phyloP scores from a whole-genome alignment of 1,284 basidiomycete species.

The Ceratobasidium sp. region DNA sequence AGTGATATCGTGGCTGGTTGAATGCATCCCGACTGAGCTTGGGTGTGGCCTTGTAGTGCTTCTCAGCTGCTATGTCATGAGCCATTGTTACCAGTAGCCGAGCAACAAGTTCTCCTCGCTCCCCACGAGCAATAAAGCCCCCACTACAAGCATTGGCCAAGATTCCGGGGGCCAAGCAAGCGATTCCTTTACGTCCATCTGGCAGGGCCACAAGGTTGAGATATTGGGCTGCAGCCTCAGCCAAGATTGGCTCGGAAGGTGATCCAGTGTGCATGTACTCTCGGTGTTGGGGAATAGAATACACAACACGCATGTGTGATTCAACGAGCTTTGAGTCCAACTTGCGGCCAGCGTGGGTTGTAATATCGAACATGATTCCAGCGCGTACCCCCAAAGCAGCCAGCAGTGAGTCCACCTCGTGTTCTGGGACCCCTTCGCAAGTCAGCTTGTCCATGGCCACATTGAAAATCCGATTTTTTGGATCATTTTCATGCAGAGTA shows the following conservation, averaged over 20 bases:
- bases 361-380: constrained; percentile 2
- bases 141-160: not conserved
- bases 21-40: not conserved
- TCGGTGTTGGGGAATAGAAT: constrained; percentile 46
- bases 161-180: not conserved
- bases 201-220: not conserved
- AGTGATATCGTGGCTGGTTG: not conserved
- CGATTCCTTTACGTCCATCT: not conserved
- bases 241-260: constrained; percentile 49
- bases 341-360: not conserved
- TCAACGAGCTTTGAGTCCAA: constrained; percentile 14
- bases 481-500: not conserved
- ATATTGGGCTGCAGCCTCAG: constrained; percentile 48
- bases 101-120: constrained; percentile 11
- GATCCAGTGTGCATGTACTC: constrained; percentile 46
- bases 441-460: constrained; percentile 4
- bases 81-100: not conserved
- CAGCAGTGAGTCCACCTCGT: not conserved
- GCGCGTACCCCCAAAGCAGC: constrained; percentile 9
- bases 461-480: not conserved
- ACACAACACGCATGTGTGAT: constrained; percentile 46
- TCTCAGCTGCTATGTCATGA: not conserved
- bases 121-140: not conserved
- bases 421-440: not conserved
- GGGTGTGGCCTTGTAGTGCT: not conserved